phyloP scores from a whole-genome alignment of 148 eudicot species.

The Vaccinium vitisidaea region DNA sequence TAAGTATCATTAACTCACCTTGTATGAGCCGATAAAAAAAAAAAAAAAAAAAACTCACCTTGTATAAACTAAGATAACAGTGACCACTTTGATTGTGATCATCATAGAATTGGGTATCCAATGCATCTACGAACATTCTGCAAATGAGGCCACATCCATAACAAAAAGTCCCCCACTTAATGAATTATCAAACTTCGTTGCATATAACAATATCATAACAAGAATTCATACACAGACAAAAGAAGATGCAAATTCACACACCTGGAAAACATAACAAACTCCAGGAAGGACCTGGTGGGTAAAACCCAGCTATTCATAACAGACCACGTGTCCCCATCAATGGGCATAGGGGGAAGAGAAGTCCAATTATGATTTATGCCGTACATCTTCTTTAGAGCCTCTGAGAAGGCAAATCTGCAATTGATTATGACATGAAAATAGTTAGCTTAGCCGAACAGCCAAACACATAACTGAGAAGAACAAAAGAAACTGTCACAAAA shows the following conservation, averaged over 20 bases:
- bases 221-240: neutral
- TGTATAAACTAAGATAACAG: conserved; percentile 69
- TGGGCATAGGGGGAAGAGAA: conserved; percentile 78
- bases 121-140: conserved; percentile 87
- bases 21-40: too few relatives aligned
- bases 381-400: conserved; percentile 75
- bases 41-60: too few relatives aligned
- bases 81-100: conserved; percentile 66
- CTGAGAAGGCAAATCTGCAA: conserved; percentile 73
- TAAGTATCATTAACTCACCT: conserved; percentile 37
- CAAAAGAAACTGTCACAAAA: neutral
- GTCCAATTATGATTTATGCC: conserved; percentile 46
- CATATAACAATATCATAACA: neutral
- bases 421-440: neutral
- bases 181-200: neutral
- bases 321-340: conserved; percentile 78
- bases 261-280: conserved; percentile 95
- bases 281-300: conserved; percentile 84
- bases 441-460: conserved; percentile 10
- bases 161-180: neutral
- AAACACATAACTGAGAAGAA: neutral
- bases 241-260: conserved; percentile 11
- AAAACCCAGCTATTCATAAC: conserved; percentile 93
- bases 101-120: conserved; percentile 67
- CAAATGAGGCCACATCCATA: conserved; percentile 18